Evolutionary conservation across 1,284 basidiomycete genomes (phyloP), one percentile per base, ranked within the genome.

Genomic region (Phlebopus sp.): DNA sequence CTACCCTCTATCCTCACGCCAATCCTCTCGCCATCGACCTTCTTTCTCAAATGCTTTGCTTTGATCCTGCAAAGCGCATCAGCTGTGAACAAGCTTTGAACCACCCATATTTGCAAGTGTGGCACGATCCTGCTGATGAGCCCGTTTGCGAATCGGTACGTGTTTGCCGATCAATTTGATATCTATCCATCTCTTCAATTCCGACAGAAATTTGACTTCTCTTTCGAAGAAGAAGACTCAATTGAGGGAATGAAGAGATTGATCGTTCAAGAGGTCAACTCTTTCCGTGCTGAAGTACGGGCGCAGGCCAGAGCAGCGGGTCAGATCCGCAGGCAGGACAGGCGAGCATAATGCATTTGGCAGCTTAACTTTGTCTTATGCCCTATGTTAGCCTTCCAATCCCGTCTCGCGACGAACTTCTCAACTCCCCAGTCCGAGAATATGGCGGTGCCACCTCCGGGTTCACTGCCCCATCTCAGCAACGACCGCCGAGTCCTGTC

Each of bases 161-260:
- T 67, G 44, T 52, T n/a, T 52, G 13, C 51, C 55, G 21, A 53
- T 60, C 45, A 46, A 55, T 36, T n/a, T 37, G 34, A 42, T 34
- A 9, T 48, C 56, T 30, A 25, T 46, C 49, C 40, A 32, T 36
- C 27, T 17, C 42, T 27, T 41, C 44, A 39, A 32, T 14, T 29
- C 38, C 19, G 35, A 27, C 55, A 92, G 84, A 86, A 89, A 71
- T 98, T 99, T 60, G 94, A 99, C 71, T 99, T 99, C 65, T 79
- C 85, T n/a, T 99, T 99, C 57, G 97, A 99, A 70, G 86, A 88
- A 54, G 96, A 98, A 68, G 96, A 99, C 55, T 85, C 86, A 45
- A 94, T 95, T 51, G 92, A 97, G 46, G 97, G 97, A 18, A 99
- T 99, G 97, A 92, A 96, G 70, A 82, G 82, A 55, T 71, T 99